phyloP scores from a whole-genome alignment of 805 yeast genomes.

The Jamesozyma gamospora region DNA sequence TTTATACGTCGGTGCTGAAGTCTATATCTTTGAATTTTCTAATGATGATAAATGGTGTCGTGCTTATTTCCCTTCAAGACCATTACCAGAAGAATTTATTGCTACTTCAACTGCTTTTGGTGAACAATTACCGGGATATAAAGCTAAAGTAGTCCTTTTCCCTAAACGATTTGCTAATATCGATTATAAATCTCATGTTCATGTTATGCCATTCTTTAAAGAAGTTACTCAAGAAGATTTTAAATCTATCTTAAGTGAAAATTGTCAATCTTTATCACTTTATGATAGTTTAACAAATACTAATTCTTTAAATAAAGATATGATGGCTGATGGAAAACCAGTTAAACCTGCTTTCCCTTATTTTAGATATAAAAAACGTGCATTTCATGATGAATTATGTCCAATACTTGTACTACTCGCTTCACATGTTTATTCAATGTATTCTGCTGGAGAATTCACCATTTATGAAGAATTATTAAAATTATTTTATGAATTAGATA shows the following conservation, averaged over 20 bases:
- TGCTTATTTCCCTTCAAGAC: conserved; percentile 61
- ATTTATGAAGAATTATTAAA: conserved; percentile 45
- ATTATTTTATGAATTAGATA: conserved; percentile 49
- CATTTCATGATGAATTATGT: conserved; percentile 45
- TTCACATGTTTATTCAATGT: conserved; percentile 58
- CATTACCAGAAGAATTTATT: conserved; percentile 61
- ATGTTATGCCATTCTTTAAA: conserved; percentile 25
- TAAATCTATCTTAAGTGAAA: conserved; percentile 2
- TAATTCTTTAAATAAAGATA: conserved; percentile 18
- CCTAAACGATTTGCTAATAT: conserved; percentile 48
- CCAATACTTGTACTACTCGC: conserved; percentile 48
- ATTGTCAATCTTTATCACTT: conserved; percentile 26
- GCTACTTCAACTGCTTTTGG: conserved; percentile 43
- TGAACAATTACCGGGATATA: conserved; percentile 52
- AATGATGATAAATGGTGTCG: conserved; percentile 58
- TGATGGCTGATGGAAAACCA: conserved; percentile 16
- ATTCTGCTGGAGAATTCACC: conserved; percentile 61
- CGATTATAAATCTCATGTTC: conserved; percentile 34
- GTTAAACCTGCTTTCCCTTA: conserved; percentile 49
- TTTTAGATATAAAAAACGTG: conserved; percentile 34
- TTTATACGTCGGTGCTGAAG: conserved; percentile 68
- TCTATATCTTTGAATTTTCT: conserved; percentile 59
- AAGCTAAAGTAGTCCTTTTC: conserved; percentile 44
- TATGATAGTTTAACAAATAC: conserved; percentile 25
- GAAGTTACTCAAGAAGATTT: conserved; percentile 22